A percentile compares a stretch with the other conserved stretches of the same genome.
Conservation (phyloP, 805 yeast species). For the Candida verbasci region DNA sequence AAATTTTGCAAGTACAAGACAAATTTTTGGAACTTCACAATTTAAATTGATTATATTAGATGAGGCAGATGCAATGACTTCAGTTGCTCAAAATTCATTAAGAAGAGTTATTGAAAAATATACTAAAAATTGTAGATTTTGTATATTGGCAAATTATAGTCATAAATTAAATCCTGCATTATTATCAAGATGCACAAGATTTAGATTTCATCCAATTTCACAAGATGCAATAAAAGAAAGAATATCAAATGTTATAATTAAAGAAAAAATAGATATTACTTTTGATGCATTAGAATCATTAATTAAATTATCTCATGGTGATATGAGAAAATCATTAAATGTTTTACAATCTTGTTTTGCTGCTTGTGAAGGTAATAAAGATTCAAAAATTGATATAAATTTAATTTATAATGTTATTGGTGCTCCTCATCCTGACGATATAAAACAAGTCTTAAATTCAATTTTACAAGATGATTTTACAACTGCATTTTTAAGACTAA, state of each 20-base stretch:
- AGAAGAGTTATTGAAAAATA: constrained; percentile 86
- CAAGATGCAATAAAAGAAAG: constrained; percentile 65
- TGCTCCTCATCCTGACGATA: constrained; percentile 86
- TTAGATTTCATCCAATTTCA: constrained; percentile 82
- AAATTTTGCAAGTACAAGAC: constrained; percentile 93
- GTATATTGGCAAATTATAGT: constrained; percentile 92
- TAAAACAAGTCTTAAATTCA: constrained; percentile 69
- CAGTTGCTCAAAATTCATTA: constrained; percentile 79
- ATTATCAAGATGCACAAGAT: constrained; percentile 90
- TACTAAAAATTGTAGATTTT: constrained; percentile 91
- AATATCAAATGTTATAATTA: constrained; percentile 60
- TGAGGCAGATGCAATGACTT: constrained; percentile 95
- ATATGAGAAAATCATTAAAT: constrained; percentile 92
- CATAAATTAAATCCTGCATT: constrained; percentile 95
- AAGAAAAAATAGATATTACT: constrained; percentile 58
- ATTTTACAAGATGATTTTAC: constrained; percentile 87
- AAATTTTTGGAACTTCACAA: constrained; percentile 67
- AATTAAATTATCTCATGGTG: constrained; percentile 78
- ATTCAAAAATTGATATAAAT: constrained; percentile 59
- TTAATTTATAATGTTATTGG: constrained; percentile 94
- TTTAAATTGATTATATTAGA: constrained; percentile 90
- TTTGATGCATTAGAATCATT: constrained; percentile 62
- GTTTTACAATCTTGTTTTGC: constrained; percentile 93
- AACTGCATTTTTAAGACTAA: constrained; percentile 63
- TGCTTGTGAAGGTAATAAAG: constrained; percentile 43